Conservation (phyloP, 345 rosid genomes). For the Populus alba region DNA sequence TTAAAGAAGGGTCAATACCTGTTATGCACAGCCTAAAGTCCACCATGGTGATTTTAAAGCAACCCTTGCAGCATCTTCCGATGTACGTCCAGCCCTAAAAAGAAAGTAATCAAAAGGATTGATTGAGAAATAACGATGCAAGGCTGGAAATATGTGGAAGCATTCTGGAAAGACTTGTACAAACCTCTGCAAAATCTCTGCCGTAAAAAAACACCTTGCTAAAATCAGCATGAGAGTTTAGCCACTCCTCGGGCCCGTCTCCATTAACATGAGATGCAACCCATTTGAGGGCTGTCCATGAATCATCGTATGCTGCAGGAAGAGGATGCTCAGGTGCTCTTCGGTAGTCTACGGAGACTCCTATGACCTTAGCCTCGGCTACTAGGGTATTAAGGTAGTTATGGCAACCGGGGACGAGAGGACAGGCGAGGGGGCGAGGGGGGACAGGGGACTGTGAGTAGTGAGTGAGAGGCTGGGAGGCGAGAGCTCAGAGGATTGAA, state of each 20-base stretch:
- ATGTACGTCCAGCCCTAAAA: constrained; percentile 57
- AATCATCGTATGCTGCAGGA: constrained; percentile 12
- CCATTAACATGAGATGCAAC: neutral
- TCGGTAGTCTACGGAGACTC: constrained; percentile 7
- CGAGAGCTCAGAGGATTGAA: too few species aligned
- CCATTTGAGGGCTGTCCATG: constrained; percentile 15
- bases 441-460: too few species aligned
- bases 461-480: too few species aligned
- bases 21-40: constrained; percentile 76
- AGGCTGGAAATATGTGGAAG: neutral
- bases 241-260: constrained; percentile 5
- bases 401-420: too few species aligned
- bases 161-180: constrained; percentile 28
- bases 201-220: neutral
- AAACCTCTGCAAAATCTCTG: constrained; percentile 58
- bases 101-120: constrained; percentile 10
- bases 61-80: constrained; percentile 84
- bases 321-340: constrained; percentile 12
- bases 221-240: constrained; percentile 9
- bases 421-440: too few species aligned
- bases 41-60: constrained; percentile 90
- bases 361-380: too few species aligned
- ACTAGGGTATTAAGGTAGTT: too few species aligned
- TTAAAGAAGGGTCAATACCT: constrained; percentile 38
- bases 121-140: constrained; percentile 12